Evolutionary conservation across 2,329 filamentous ascomycete species (phyloP).

Genomic region (Waltergamsia citrina): DNA sequence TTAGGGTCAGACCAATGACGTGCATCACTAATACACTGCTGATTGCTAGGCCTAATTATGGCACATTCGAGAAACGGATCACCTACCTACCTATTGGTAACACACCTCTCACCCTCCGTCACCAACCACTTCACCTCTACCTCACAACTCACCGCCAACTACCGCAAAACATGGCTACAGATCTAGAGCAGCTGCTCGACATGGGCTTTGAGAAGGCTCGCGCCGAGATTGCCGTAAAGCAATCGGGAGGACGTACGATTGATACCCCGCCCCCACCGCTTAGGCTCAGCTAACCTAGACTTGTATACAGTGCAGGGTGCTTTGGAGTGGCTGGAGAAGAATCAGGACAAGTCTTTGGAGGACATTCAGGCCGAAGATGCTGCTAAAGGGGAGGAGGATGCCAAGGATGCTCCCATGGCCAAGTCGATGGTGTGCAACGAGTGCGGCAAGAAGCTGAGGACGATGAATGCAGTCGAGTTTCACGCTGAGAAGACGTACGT

Average conservation of each 20-base stretch:
- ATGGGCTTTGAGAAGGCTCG: constrained; percentile 80
- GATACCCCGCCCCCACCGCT: background rate
- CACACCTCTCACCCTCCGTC: background rate
- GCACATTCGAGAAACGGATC: too few relatives aligned
- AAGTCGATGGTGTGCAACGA: constrained; percentile 88
- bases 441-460: constrained; percentile 85
- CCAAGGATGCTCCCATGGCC: constrained; percentile 58
- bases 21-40: too few relatives aligned
- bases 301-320: constrained; percentile 65
- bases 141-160: constrained; percentile 2
- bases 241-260: constrained; percentile 64
- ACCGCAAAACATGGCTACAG: constrained; percentile 41
- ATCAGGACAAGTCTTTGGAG: constrained; percentile 79
- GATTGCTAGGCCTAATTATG: too few relatives aligned
- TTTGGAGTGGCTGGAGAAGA: constrained; percentile 89
- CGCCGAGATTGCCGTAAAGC: constrained; percentile 76
- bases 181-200: constrained; percentile 52
- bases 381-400: constrained; percentile 30
- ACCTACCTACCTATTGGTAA: too few relatives aligned
- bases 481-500: constrained; percentile 78
- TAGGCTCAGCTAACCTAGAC: background rate
- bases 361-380: constrained; percentile 53
- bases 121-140: constrained; percentile 1
- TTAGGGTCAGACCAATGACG: too few relatives aligned
- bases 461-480: constrained; percentile 72